phyloP scores from a whole-genome alignment of 2,329 filamentous ascomycete species.

The Scopulariopsis brevicaulis region DNA sequence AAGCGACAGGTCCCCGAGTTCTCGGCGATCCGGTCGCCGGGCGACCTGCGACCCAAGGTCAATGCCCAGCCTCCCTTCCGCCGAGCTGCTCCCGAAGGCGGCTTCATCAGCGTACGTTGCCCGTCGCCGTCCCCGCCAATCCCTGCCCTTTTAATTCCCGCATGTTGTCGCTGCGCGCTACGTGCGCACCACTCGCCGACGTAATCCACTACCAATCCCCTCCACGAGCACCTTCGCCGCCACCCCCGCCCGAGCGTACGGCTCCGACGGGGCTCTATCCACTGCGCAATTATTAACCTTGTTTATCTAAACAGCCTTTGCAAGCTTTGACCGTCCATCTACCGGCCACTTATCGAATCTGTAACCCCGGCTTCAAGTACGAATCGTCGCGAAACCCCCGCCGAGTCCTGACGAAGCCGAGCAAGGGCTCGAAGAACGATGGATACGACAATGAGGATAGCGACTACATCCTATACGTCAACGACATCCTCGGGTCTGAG shows the following conservation, averaged over 20 bases:
- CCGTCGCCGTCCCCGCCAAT: neutral
- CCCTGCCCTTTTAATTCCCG: neutral
- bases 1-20: constrained; percentile 79
- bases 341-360: constrained; percentile 93
- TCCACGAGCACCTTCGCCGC: neutral
- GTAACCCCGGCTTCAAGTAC: constrained; percentile 97
- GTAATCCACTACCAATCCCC: neutral
- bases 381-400: constrained; percentile 95
- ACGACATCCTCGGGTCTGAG: constrained; percentile 95
- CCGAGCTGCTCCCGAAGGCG: constrained; percentile 89
- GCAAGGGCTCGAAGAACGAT: constrained; percentile 97
- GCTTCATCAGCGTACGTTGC: constrained; percentile 81
- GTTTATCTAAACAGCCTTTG: constrained; percentile 52
- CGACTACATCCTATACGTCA: constrained; percentile 98
- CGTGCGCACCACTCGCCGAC: neutral
- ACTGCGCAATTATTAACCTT: neutral
- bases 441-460: constrained; percentile 98
- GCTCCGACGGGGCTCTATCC: neutral
- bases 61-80: constrained; percentile 84
- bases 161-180: neutral
- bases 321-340: constrained; percentile 92
- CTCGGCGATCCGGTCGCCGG: constrained; percentile 58
- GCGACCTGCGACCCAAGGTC: constrained; percentile 71
- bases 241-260: neutral
- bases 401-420: constrained; percentile 91